A percentile compares a stretch with the other conserved stretches of the same genome.
phyloP scores from a whole-genome alignment of 305 asterid genomes.

The Withania somnifera region DNA sequence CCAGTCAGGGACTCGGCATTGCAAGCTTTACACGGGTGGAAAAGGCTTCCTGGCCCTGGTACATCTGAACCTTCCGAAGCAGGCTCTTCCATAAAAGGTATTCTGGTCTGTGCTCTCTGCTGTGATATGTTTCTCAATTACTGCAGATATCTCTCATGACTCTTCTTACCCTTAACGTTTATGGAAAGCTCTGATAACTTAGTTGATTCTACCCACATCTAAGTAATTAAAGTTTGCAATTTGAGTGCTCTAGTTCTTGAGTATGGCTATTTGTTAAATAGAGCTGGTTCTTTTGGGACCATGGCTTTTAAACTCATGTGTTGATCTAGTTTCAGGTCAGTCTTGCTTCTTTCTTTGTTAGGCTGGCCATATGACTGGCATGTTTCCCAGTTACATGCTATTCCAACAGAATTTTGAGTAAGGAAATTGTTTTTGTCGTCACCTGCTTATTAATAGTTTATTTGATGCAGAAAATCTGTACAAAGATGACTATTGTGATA shows the following conservation, averaged over 20 bases:
- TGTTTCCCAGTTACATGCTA: not conserved
- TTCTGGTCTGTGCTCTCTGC: not conserved
- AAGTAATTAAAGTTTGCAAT: not conserved
- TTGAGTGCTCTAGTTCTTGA: constrained; percentile 1
- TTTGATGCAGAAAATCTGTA: constrained; percentile 50
- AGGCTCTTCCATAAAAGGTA: constrained; percentile 84
- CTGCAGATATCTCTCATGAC: not conserved
- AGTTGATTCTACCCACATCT: not conserved
- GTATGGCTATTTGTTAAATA: not conserved
- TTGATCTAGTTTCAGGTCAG: constrained; percentile 1
- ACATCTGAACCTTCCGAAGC: constrained; percentile 87
- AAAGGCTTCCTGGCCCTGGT: constrained; percentile 55
- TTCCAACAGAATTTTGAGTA: not conserved
- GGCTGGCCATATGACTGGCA: not conserved
- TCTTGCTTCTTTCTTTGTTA: not conserved
- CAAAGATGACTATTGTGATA: constrained; percentile 62
- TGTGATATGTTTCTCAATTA: not conserved
- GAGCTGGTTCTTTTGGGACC: not conserved
- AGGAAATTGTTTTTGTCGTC: constrained; percentile 1
- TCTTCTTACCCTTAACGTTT: not conserved
- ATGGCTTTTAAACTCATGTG: not conserved
- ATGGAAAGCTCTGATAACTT: not conserved
- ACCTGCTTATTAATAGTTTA: constrained; percentile 5
- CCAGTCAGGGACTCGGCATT: constrained; percentile 87
- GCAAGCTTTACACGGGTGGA: constrained; percentile 90